A percentile compares a stretch with the other conserved stretches of the same genome.
These are phyloP conservation scores for Penicillium silybi DNA, from an alignment of 495 filamentous ascomycete genomes.

Conservation along the genomic window DNA sequence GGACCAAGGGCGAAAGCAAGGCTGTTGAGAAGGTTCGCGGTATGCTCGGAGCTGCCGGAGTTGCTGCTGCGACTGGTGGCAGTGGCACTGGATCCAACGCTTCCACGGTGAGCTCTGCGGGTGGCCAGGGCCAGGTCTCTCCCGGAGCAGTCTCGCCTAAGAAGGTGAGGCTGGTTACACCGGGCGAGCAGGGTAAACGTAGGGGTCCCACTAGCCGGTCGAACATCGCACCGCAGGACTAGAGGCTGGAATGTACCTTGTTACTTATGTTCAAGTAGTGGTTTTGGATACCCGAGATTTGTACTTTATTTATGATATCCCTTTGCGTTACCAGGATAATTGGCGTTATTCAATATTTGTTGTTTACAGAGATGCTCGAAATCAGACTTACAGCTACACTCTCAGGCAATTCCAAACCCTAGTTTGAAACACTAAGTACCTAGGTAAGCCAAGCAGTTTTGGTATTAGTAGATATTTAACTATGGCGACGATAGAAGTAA, in stretches of 20 bases:
- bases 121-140: conserved; percentile 16
- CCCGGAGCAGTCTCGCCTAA: conserved; percentile 41
- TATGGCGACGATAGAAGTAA: too few species aligned
- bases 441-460: too few species aligned
- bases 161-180: conserved; percentile 43
- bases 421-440: too few species aligned
- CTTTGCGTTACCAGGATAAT: not conserved
- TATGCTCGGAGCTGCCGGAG: conserved; percentile 37
- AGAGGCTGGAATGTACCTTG: not conserved
- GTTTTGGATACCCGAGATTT: conserved; percentile 1
- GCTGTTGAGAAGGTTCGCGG: conserved; percentile 47
- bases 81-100: conserved; percentile 19
- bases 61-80: conserved; percentile 19
- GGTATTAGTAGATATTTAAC: too few species aligned
- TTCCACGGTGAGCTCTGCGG: conserved; percentile 19
- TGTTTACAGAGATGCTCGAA: too few species aligned
- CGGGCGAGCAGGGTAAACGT: conserved; percentile 37
- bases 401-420: too few species aligned
- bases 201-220: conserved; percentile 21
- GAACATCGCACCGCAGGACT: conserved; percentile 17
- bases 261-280: not conserved
- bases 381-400: too few species aligned
- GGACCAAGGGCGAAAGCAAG: conserved; percentile 41
- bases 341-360: not conserved
- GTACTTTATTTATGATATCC: not conserved